A percentile compares a stretch with the other conserved stretches of the same genome.
These are phyloP conservation scores for Malus sylvestris DNA, from an alignment of 306 rosid species.

Conservation along the genomic window DNA sequence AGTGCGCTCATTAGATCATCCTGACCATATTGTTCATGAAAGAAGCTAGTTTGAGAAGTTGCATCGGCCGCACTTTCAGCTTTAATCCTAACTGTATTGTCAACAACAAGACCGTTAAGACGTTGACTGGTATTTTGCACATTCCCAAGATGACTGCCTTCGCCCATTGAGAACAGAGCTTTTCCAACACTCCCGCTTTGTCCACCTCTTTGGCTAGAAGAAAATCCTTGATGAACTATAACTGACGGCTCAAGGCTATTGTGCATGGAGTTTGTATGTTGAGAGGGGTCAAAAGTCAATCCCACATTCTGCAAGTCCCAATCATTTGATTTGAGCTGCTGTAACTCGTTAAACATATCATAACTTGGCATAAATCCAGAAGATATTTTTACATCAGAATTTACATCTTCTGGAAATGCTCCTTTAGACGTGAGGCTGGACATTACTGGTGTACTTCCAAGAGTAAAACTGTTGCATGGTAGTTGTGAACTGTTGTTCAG, in stretches of 20 bases:
- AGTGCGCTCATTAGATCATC: conserved; percentile 95
- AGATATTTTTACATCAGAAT: conserved; percentile 52
- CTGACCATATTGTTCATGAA: conserved; percentile 70
- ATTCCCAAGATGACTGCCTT: conserved; percentile 36
- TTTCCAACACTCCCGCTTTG: conserved; percentile 46
- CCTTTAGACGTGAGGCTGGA: conserved; percentile 55
- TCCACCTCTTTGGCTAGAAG: conserved; percentile 48
- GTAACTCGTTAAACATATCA: conserved; percentile 70
- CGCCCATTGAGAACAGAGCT: conserved; percentile 44
- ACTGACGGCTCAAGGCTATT: conserved; percentile 60
- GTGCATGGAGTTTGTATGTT: conserved; percentile 48
- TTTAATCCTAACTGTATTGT: conserved; percentile 53
- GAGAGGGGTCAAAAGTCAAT: conserved; percentile 50
- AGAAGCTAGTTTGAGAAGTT: conserved; percentile 40
- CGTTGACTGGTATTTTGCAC: conserved; percentile 46
- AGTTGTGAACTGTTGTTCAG: conserved; percentile 65
- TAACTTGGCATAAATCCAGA: conserved; percentile 50
- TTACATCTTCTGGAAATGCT: conserved; percentile 52
- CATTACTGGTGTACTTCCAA: conserved; percentile 59
- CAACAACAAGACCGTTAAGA: conserved; percentile 36
- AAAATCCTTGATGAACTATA: conserved; percentile 61
- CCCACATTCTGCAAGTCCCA: conserved; percentile 69
- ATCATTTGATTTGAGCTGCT: conserved; percentile 65
- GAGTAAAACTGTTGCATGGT: conserved; percentile 56
- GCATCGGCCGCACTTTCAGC: conserved; percentile 57